Evolutionary conservation across 148 eudicot species (phyloP).

Genomic region (Heliosperma pusillum): DNA sequence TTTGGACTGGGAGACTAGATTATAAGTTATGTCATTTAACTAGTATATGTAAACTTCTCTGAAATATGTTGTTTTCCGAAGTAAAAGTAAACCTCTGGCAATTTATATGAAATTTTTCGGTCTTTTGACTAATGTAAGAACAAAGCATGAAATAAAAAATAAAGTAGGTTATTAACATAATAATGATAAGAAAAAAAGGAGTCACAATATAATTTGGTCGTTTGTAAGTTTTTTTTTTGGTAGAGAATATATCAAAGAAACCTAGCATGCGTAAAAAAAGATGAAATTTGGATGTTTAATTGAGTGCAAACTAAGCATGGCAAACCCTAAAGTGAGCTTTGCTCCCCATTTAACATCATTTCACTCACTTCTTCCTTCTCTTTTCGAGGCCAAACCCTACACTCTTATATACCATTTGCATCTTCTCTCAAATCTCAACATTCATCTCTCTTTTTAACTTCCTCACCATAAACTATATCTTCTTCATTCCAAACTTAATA

Average conservation of each 20-base stretch:
- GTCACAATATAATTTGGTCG: not conserved
- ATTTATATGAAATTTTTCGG: too few relatives aligned
- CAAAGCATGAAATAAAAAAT: conserved; percentile 30
- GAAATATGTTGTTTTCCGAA: too few relatives aligned
- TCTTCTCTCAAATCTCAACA: not conserved
- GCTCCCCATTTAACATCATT: conserved; percentile 38
- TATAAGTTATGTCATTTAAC: too few relatives aligned
- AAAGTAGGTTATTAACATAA: conserved; percentile 26
- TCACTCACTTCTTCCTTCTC: conserved; percentile 48
- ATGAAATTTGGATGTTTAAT: conserved; percentile 19
- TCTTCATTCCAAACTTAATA: not conserved
- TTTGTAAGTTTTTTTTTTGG: conserved; percentile 20
- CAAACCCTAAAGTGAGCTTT: conserved; percentile 41
- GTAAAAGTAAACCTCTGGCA: too few relatives aligned
- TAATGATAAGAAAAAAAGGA: conserved; percentile 18
- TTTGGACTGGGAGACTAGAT: too few relatives aligned
- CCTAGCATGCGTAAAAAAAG: conserved; percentile 35
- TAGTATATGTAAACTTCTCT: too few relatives aligned
- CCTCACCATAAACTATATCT: not conserved
- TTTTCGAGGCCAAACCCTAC: conserved; percentile 38
- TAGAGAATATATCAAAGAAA: conserved; percentile 29
- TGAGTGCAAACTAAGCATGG: conserved; percentile 39
- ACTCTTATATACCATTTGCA: conserved; percentile 27
- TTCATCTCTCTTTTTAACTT: conserved; percentile 11
- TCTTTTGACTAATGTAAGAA: conserved; percentile 23